A percentile compares a stretch with the other conserved stretches of the same genome.
These are phyloP conservation scores for Calonectria pseudoreteaudii DNA, from an alignment of 2,329 filamentous ascomycete genomes.

Conservation along the genomic window DNA sequence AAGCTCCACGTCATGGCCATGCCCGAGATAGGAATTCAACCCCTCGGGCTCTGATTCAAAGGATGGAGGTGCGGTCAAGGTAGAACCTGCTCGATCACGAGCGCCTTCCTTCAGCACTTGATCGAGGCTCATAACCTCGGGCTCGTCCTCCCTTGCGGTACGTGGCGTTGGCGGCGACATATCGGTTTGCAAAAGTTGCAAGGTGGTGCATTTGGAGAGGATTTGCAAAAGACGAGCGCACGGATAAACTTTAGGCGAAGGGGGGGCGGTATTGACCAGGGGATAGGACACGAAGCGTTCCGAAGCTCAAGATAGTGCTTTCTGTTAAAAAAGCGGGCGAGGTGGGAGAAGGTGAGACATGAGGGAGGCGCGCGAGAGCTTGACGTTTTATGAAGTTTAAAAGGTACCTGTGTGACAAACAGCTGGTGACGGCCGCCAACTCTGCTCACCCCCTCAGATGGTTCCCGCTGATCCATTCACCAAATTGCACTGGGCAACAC, in stretches of 20 bases:
- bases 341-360: background rate
- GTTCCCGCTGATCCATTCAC: background rate
- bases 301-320: background rate
- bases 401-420: background rate
- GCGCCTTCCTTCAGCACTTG: background rate
- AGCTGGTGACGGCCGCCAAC: background rate
- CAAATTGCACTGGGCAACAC: background rate
- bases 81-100: background rate
- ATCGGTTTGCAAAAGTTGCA: slow-evolving; percentile 6
- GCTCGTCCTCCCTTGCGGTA: background rate
- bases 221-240: background rate
- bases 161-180: slow-evolving; percentile 7
- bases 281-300: background rate
- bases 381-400: background rate
- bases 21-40: slow-evolving; percentile 40
- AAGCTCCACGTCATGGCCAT: slow-evolving; percentile 45
- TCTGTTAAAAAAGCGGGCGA: background rate
- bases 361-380: background rate
- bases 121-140: background rate
- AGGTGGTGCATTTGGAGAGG: background rate
- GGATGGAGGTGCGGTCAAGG: background rate
- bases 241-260: slow-evolving; percentile 2
- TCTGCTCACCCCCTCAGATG: background rate
- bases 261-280: background rate
- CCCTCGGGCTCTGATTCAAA: slow-evolving; percentile 28